A percentile compares a stretch with the other conserved stretches of the same genome.
These are phyloP conservation scores for Wickerhamiella azyma DNA, from an alignment of 805 yeast species.

Conservation along the genomic window DNA sequence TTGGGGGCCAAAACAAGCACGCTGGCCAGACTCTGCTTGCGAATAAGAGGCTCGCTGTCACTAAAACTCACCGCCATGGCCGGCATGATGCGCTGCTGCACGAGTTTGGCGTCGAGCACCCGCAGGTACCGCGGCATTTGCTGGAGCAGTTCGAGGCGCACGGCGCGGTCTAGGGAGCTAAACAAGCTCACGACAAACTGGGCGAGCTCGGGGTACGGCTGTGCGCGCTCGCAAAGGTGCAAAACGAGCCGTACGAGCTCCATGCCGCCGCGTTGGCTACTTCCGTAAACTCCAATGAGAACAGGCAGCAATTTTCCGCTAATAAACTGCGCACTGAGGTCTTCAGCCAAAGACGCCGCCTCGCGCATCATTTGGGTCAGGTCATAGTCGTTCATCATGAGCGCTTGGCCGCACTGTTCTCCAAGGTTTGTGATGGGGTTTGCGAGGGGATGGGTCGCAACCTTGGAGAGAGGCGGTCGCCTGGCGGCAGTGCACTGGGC, in stretches of 20 bases:
- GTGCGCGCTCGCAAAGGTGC: constrained; percentile 25
- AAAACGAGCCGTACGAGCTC: constrained; percentile 23
- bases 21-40: constrained; percentile 68
- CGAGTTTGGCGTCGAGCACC: constrained; percentile 41
- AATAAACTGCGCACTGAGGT: constrained; percentile 39
- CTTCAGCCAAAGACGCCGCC: constrained; percentile 9
- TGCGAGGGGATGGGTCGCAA: constrained; percentile 10
- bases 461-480: background rate
- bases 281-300: constrained; percentile 27
- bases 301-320: constrained; percentile 61
- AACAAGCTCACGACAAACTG: constrained; percentile 45
- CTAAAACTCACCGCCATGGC: constrained; percentile 66
- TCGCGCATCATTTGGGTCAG: constrained; percentile 10
- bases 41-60: constrained; percentile 67
- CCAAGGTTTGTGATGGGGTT: constrained; percentile 41
- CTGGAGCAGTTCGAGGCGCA: constrained; percentile 57
- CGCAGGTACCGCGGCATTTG: constrained; percentile 43
- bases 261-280: constrained; percentile 21
- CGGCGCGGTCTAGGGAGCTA: constrained; percentile 56
- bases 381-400: constrained; percentile 14
- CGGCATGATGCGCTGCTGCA: constrained; percentile 56
- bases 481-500: background rate
- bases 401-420: constrained; percentile 41
- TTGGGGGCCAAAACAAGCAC: constrained; percentile 44
- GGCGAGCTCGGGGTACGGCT: constrained; percentile 39